Evolutionary conservation across 2,329 filamentous ascomycete species (phyloP), one percentile per base, ranked within the genome.

Genomic region (Clonostachys rhizophaga): DNA sequence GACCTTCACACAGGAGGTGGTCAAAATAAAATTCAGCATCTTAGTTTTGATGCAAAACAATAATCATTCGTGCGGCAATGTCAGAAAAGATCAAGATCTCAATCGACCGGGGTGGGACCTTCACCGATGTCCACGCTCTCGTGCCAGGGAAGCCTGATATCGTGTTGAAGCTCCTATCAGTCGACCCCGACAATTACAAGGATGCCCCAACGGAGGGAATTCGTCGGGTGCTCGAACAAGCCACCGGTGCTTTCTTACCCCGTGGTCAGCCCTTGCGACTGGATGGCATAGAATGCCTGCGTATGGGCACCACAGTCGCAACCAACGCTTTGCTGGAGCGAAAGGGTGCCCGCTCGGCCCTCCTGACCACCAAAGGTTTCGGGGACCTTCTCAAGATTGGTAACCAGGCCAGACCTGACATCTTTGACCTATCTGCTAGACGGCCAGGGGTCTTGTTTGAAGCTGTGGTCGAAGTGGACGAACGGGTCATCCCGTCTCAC

Each of bases 261-360:
- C 5, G 62, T 55, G 2, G 48, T 60, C 44, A 64, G 62, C n/a
- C 53, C 68, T 0, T 58, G 63, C 42, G 63, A 58, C 9, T 64
- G 63, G 7, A 43, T 57, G 37, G 59, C 56, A 79, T 84, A 61
- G 83, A 84, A 58, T 84, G 79, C 47, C 88, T 88, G 58, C 77
- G 86, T 9, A 89, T 89, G 78, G 86, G 86, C 13, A 90, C 86
- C 2, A 89, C 86, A 0, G 83, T 89, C 7, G 86, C 85, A 1
- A 89, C 86, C 0, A 90, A 89, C 65, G 85, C 86, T 1, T 64
- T 90, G n/a, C 67, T 90, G 2, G 84, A 89, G 56, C 67, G 84
- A 18, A 89, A 89, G 58, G 86, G 86, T 14, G 84, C 87, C 59
- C 75, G 73, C 47, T 86, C 86, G 55, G 86, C 83, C 3, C 76